phyloP scores from a whole-genome alignment of 2,329 filamentous ascomycete genomes.

The Ciborinia camelliae region DNA sequence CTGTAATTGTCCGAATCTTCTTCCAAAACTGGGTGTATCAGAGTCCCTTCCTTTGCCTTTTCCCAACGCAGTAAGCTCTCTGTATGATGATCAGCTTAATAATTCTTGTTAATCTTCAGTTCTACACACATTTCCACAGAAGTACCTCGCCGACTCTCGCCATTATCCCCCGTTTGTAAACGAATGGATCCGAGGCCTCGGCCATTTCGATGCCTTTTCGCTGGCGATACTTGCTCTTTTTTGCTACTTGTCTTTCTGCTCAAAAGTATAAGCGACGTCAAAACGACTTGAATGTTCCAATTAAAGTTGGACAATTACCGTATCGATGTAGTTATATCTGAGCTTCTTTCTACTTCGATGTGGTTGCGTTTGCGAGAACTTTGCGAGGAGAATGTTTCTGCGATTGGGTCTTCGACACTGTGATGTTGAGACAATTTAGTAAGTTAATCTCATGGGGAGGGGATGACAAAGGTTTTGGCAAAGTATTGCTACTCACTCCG shows the following conservation, averaged over 20 bases:
- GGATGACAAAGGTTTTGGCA: background rate
- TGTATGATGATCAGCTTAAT: background rate
- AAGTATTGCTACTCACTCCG: background rate
- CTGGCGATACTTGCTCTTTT: conserved; percentile 11
- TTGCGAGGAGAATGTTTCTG: background rate
- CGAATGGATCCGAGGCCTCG: background rate
- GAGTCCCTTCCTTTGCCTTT: background rate
- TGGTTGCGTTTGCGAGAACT: conserved; percentile 2
- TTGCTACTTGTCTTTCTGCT: background rate
- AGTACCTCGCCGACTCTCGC: background rate
- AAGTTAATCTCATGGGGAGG: background rate
- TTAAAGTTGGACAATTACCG: background rate
- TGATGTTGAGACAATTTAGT: background rate
- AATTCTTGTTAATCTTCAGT: background rate
- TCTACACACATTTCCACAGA: background rate
- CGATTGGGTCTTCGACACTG: background rate
- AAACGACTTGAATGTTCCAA: background rate
- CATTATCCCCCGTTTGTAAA: background rate
- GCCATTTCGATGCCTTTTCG: conserved; percentile 1
- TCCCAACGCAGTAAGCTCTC: background rate
- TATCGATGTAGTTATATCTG: background rate
- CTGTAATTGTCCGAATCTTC: background rate
- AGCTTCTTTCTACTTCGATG: background rate
- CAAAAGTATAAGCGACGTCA: background rate
- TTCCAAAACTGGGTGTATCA: background rate